Evolutionary conservation across 2,329 filamentous ascomycete genomes (phyloP).

Genomic region (Colletotrichum sp.): DNA sequence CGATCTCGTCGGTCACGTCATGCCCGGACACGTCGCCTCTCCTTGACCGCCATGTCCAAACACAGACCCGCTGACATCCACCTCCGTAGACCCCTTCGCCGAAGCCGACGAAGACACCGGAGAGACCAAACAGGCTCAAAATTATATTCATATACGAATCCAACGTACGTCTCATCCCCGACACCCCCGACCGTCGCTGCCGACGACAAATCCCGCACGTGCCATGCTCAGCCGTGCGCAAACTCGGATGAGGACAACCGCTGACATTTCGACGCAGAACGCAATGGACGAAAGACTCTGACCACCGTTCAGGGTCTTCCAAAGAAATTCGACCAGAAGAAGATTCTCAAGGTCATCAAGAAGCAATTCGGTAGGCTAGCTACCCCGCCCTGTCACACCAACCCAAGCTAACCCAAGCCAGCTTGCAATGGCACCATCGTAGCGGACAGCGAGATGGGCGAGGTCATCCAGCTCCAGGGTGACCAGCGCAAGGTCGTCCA

Average conservation of each 20-base stretch:
- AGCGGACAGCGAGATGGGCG: constrained; percentile 93
- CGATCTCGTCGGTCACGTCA: background rate
- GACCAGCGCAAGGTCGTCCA: constrained; percentile 99
- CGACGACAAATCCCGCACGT: constrained; percentile 10
- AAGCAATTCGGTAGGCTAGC: constrained; percentile 87
- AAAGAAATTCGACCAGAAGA: constrained; percentile 99
- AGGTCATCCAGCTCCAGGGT: constrained; percentile 99
- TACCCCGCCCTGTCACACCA: background rate
- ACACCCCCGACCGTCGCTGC: background rate
- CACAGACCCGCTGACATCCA: constrained; percentile 28
- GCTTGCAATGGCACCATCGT: constrained; percentile 99
- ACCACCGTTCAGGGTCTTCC: constrained; percentile 99
- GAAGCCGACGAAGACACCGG: constrained; percentile 99
- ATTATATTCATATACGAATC: constrained; percentile 99
- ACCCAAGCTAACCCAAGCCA: constrained; percentile 38
- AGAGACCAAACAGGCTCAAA: constrained; percentile 93
- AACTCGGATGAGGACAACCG: background rate
- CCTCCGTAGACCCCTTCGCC: constrained; percentile 92
- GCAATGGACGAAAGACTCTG: constrained; percentile 99
- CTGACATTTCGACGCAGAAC: constrained; percentile 70
- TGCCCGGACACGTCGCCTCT: background rate
- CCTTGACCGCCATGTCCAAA: constrained; percentile 10
- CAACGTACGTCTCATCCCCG: constrained; percentile 74
- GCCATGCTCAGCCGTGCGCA: background rate
- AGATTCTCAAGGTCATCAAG: constrained; percentile 99